Conservation (phyloP, 2,329 filamentous ascomycete genomes). For the Penicillium sp. region DNA sequence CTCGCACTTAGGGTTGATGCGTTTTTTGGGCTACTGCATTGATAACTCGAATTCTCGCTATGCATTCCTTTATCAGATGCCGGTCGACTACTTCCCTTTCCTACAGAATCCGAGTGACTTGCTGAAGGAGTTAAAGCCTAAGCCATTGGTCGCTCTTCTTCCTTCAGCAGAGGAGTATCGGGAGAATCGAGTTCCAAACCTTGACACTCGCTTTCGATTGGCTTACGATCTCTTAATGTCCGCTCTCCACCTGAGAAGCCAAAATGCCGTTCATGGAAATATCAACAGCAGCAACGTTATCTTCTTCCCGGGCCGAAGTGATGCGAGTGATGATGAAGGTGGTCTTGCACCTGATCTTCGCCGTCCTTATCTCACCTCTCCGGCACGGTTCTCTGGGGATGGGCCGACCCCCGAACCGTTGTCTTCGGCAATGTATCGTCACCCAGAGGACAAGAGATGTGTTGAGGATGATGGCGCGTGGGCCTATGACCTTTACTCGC, state of each 20-base stretch:
- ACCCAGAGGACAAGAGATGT: slow-evolving; percentile 50
- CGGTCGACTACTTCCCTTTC: slow-evolving; percentile 48
- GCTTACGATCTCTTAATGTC: slow-evolving; percentile 59
- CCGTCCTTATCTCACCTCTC: slow-evolving; percentile 57
- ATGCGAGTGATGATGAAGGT: slow-evolving; percentile 33
- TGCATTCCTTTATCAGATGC: slow-evolving; percentile 60
- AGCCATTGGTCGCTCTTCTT: slow-evolving; percentile 43
- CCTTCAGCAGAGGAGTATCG: slow-evolving; percentile 42
- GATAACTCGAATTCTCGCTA: slow-evolving; percentile 58
- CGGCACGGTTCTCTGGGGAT: slow-evolving; percentile 57
- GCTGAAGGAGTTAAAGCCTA: slow-evolving; percentile 38
- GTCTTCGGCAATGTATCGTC: slow-evolving; percentile 59
- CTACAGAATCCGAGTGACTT: slow-evolving; percentile 40
- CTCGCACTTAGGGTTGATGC: slow-evolving; percentile 42
- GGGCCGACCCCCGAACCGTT: slow-evolving; percentile 46
- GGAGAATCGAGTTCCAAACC: slow-evolving; percentile 46
- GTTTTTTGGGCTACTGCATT: slow-evolving; percentile 52
- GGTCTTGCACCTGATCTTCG: slow-evolving; percentile 47
- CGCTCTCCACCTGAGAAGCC: slow-evolving; percentile 55
- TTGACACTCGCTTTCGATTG: slow-evolving; percentile 61
- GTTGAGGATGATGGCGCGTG: slow-evolving; percentile 40
- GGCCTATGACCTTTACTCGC: slow-evolving; percentile 58
- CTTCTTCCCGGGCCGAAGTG: slow-evolving; percentile 49
- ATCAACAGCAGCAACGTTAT: slow-evolving; percentile 65
- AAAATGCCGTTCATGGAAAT: slow-evolving; percentile 59